Base-by-base conservation (phyloP, 768 basidiomycete genomes). In the Leucosporidium yakuticum region DNA sequence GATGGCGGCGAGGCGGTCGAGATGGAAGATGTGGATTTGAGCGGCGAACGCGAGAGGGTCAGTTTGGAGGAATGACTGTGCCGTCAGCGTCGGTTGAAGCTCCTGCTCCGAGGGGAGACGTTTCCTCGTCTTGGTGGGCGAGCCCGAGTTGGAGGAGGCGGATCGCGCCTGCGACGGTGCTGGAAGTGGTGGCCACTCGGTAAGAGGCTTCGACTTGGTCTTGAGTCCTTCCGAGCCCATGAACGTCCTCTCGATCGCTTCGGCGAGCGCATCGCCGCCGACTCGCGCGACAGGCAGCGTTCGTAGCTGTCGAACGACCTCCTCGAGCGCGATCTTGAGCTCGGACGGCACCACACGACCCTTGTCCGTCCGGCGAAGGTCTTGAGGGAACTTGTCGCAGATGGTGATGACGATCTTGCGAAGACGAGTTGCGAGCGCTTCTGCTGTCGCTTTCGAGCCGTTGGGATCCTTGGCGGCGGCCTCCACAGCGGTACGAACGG, bases 401-500 rank as follows among this genome's bases (percentile, higher is more conserved):
- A 32, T 56, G 31, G 14, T 56, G 29, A 29, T 17, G 6, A 56
- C 55, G 55, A 56, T 34, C 32, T 56, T 56, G 29, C 32, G 31
- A 21, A 56, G 27, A 11, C 55, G 29, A 31, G 29, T 32, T 4
- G 55, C 55, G 55, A 56, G 55, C 8, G 55, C 55, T 11, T 17
- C 32, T 5, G 55, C 21, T 11, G 66, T 55, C 19, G 60, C 51
- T 23, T 49, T 55, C 55, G 61, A 36, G 6, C 44, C 39, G 34
- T 60, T 58, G 90, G 84, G 56, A 15, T 67, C 60, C 76, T 91
- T 89, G n/a, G 77, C 75, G 77, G 90, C 89, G 69, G 90, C 88
- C 51, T 82, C 82, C 21, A 56, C 77, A 74, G 23, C 81, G 82
- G 0, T 83, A 85, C 47, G 84, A 82, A 56, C 55, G 55, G 55